These are phyloP conservation scores for Haematococcus lacustris DNA, from an alignment of 139 green algal genomes.

Conservation along the genomic window DNA sequence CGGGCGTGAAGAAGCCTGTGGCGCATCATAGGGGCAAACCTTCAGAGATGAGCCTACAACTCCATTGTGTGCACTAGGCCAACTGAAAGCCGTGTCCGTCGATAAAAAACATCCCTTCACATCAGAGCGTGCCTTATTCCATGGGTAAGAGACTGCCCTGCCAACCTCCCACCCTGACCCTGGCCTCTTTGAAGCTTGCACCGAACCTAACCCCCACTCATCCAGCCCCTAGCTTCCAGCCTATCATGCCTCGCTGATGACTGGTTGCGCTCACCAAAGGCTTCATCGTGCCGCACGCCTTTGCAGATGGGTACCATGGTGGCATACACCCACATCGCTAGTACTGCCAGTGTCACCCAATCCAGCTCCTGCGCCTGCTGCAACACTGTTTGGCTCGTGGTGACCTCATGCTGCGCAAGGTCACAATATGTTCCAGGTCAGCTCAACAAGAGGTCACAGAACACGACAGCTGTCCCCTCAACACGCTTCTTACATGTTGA, in stretches of 20 bases:
- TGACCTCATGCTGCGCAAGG: conserved; percentile 29
- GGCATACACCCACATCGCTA: conserved; percentile 41
- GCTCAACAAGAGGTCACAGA: neutral
- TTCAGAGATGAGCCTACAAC: neutral
- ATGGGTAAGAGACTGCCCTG: neutral
- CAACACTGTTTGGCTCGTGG: conserved; percentile 39
- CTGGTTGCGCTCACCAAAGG: conserved; percentile 41
- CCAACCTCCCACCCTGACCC: neutral
- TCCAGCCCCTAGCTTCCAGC: no score
- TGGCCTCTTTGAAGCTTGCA: neutral
- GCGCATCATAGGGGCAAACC: neutral
- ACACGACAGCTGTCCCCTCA: no score
- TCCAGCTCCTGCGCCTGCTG: conserved; percentile 30
- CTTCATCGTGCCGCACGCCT: conserved; percentile 54
- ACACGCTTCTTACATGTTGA: no score
- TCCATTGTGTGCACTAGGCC: neutral
- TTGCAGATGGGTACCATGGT: conserved; percentile 65
- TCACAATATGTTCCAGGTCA: neutral
- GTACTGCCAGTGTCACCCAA: conserved; percentile 1
- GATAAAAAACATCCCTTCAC: neutral
- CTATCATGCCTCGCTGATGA: neutral
- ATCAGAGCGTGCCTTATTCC: neutral
- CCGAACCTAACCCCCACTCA: neutral
- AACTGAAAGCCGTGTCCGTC: neutral
- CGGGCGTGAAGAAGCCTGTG: neutral